A percentile compares a stretch with the other conserved stretches of the same genome.
Evolutionary conservation across 2,329 filamentous ascomycete species (phyloP).

Genomic region (Fusarium duplospermum): DNA sequence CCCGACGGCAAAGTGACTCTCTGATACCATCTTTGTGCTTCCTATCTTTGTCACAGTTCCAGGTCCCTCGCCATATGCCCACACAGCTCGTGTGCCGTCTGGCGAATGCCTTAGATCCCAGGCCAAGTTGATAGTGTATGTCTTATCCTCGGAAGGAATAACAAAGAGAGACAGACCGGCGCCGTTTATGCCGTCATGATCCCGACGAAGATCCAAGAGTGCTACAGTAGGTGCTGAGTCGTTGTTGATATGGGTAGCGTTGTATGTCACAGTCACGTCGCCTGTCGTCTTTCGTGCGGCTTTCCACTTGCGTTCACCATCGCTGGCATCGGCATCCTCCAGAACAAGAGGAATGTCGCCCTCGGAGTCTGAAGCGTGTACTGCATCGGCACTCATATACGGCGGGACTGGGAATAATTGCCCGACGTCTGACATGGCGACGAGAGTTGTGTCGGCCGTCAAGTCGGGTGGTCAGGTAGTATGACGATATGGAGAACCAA

Average conservation of each 20-base stretch:
- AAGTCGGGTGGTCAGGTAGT: constrained; percentile 89
- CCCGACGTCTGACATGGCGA: not conserved
- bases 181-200: not conserved
- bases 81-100: not conserved
- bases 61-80: not conserved
- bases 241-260: not conserved
- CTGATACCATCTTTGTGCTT: not conserved
- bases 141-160: not conserved
- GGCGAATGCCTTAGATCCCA: not conserved
- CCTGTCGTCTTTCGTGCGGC: not conserved
- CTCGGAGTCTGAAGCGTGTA: not conserved
- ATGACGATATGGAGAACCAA: constrained; percentile 91
- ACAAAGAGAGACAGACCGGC: not conserved
- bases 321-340: not conserved
- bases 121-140: not conserved
- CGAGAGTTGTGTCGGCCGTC: not conserved
- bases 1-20: not conserved
- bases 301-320: not conserved
- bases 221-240: not conserved
- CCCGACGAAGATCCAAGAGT: not conserved
- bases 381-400: not conserved
- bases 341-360: not conserved
- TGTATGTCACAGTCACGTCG: not conserved
- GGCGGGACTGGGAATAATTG: not conserved
- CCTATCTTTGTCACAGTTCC: not conserved